Conservation (phyloP, 345 rosid genomes). For the Sisymbrium altissimum region DNA sequence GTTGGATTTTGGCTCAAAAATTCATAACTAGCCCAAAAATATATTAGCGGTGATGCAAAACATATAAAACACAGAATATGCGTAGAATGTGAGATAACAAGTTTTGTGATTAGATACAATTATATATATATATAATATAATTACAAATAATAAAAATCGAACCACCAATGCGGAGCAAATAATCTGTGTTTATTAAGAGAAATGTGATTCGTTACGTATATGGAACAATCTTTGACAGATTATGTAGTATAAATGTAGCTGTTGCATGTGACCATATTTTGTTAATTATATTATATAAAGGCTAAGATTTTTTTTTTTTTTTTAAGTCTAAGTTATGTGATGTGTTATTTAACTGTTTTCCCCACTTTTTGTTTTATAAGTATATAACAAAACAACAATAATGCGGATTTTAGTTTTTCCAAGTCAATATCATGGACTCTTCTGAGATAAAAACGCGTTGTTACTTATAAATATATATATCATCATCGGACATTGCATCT, state of each 20-base stretch:
- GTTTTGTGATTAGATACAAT: too few species aligned
- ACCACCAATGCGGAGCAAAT: too few species aligned
- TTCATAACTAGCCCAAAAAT: too few species aligned
- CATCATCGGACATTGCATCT: slow-evolving; percentile 21
- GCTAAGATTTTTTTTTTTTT: not conserved
- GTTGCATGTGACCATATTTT: not conserved
- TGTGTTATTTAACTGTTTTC: not conserved
- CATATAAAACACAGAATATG: too few species aligned
- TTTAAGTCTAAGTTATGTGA: not conserved
- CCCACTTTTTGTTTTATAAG: not conserved
- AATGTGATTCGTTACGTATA: not conserved
- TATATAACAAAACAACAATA: slow-evolving; percentile 20
- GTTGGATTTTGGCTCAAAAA: too few species aligned
- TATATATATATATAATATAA: too few species aligned
- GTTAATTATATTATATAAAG: not conserved
- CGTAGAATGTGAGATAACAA: too few species aligned
- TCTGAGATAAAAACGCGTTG: slow-evolving; percentile 33
- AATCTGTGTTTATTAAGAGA: too few species aligned
- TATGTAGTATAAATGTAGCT: not conserved
- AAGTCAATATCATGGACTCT: slow-evolving; percentile 31
- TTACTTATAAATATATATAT: slow-evolving; percentile 2
- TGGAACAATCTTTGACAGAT: not conserved
- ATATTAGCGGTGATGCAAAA: too few species aligned
- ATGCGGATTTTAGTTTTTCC: not conserved
- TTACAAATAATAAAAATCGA: too few species aligned